These are phyloP conservation scores for Aquilaria agallochum DNA, from an alignment of 441 rosid genomes.

Conservation along the genomic window DNA sequence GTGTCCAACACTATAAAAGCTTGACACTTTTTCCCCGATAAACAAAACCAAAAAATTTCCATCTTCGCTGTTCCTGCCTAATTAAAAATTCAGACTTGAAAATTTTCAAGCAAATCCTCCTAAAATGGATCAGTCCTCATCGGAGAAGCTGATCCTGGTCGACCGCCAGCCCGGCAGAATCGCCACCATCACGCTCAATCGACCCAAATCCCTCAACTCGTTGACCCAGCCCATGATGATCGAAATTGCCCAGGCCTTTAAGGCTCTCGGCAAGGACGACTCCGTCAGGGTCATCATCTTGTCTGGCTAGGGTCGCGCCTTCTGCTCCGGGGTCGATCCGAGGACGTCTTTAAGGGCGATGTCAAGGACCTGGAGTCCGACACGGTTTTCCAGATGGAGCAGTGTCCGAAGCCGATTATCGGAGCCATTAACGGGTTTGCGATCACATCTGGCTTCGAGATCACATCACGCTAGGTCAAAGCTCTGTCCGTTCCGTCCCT, in stretches of 20 bases:
- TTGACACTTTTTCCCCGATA: too few relatives aligned
- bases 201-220: slow-evolving; percentile 81
- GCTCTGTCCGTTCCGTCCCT: background rate
- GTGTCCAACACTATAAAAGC: too few relatives aligned
- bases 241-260: slow-evolving; percentile 59
- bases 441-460: slow-evolving; percentile 89
- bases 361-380: slow-evolving; percentile 69
- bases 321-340: slow-evolving; percentile 85
- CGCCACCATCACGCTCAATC: slow-evolving; percentile 71
- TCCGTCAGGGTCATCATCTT: slow-evolving; percentile 56
- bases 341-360: slow-evolving; percentile 83
- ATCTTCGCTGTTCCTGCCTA: too few relatives aligned
- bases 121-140: slow-evolving; percentile 28
- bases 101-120: background rate
- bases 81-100: too few relatives aligned
- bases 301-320: slow-evolving; percentile 75
- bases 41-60: too few relatives aligned
- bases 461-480: slow-evolving; percentile 72
- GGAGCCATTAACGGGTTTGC: slow-evolving; percentile 86
- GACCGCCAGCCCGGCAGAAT: slow-evolving; percentile 49
- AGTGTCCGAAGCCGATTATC: slow-evolving; percentile 68
- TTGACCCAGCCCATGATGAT: slow-evolving; percentile 66
- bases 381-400: slow-evolving; percentile 73
- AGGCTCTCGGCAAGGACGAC: slow-evolving; percentile 47
- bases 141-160: slow-evolving; percentile 42